Evolutionary conservation across 192 early-diverging fungal species (phyloP).

Genomic region (Rhizophlyctis rosea): DNA sequence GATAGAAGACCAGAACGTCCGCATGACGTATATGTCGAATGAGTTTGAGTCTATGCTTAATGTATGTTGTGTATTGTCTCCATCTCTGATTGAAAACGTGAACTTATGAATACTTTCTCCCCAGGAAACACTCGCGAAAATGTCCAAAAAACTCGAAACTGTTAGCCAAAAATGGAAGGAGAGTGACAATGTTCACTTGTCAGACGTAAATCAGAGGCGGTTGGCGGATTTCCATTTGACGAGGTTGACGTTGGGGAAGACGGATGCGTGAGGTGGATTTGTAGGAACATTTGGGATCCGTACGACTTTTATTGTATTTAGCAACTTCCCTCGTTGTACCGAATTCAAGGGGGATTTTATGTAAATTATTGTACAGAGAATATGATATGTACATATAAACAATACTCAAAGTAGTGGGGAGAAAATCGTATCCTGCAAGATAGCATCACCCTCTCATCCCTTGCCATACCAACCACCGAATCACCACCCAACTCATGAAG

Average conservation of each 20-base stretch:
- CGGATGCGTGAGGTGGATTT: constrained; percentile 11
- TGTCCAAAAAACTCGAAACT: constrained; percentile 51
- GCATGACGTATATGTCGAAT: constrained; percentile 58
- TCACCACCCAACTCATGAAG: too few species aligned
- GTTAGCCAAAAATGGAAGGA: constrained; percentile 54
- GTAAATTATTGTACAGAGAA: too few species aligned
- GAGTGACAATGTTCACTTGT: constrained; percentile 48
- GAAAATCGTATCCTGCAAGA: too few species aligned
- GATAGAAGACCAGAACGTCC: constrained; percentile 60
- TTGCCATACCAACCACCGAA: too few species aligned
- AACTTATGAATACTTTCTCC: not conserved
- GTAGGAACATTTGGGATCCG: too few species aligned
- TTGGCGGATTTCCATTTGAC: constrained; percentile 50
- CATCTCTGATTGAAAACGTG: not conserved
- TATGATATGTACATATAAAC: too few species aligned
- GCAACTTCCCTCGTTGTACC: too few species aligned
- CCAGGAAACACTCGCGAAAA: constrained; percentile 56
- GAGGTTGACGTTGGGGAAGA: constrained; percentile 32
- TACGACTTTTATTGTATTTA: too few species aligned
- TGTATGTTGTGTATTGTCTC: constrained; percentile 21
- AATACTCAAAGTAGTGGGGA: too few species aligned
- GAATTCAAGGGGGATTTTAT: too few species aligned
- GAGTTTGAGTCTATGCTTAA: constrained; percentile 64
- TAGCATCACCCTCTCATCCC: too few species aligned
- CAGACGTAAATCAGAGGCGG: constrained; percentile 43